Evolutionary conservation across 768 basidiomycete genomes (phyloP).

Genomic region (Boletus subparvulus): DNA sequence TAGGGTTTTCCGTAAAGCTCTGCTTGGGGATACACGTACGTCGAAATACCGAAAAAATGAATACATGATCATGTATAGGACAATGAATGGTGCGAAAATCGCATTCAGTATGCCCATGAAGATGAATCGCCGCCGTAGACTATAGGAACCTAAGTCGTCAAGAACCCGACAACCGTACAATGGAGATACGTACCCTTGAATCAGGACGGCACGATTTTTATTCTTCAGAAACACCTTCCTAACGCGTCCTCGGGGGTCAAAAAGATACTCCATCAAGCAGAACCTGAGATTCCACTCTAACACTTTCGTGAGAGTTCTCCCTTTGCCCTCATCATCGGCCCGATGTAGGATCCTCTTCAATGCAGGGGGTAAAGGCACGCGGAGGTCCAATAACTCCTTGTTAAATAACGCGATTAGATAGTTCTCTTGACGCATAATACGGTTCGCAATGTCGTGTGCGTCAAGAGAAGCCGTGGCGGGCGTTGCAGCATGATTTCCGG

Average conservation of each 20-base stretch:
- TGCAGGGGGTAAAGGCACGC: conserved; percentile 70
- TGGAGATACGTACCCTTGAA: conserved; percentile 67
- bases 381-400: conserved; percentile 89
- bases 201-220: conserved; percentile 71
- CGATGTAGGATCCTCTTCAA: conserved; percentile 50
- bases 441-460: conserved; percentile 96
- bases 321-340: conserved; percentile 57
- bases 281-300: conserved; percentile 97
- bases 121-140: conserved; percentile 81
- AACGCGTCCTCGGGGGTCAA: conserved; percentile 86
- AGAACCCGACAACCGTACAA: background rate
- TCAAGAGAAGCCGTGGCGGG: conserved; percentile 85
- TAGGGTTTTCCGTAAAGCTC: background rate
- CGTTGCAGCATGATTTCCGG: conserved; percentile 50
- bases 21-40: conserved; percentile 45
- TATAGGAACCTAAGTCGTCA: conserved; percentile 32
- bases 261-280: conserved; percentile 93
- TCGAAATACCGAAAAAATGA: conserved; percentile 99
- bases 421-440: conserved; percentile 97
- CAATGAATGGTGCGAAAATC: conserved; percentile 94
- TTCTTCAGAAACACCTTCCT: conserved; percentile 89
- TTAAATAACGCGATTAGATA: conserved; percentile 98
- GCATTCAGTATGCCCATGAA: conserved; percentile 98
- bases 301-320: conserved; percentile 80
- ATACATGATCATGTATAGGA: conserved; percentile 94